Evolutionary conservation across 768 basidiomycete species (phyloP).

Genomic region (Amanita pseudoporphyria): DNA sequence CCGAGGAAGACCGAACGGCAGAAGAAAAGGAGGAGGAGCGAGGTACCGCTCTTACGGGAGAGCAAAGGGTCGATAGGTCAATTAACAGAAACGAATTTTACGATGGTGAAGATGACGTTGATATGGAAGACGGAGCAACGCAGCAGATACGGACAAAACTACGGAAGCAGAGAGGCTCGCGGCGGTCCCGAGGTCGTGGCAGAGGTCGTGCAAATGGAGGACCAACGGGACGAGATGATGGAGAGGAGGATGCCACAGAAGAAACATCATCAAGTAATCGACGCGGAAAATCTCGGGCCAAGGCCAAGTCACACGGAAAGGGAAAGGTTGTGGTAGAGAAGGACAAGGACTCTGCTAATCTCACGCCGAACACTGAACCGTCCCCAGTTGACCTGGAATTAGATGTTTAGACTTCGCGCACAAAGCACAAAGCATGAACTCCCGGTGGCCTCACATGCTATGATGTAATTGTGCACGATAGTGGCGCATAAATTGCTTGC

Average conservation of each 20-base stretch:
- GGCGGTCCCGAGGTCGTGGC: conserved; percentile 20
- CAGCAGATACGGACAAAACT: conserved; percentile 13
- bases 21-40: conserved; percentile 68
- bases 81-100: conserved; percentile 59
- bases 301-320: background rate
- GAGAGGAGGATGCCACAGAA: conserved; percentile 11
- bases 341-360: conserved; percentile 3
- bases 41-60: conserved; percentile 45
- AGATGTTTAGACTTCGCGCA: background rate
- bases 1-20: conserved; percentile 55
- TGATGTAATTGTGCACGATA: background rate
- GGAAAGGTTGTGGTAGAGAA: background rate
- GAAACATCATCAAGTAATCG: background rate
- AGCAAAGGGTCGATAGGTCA: conserved; percentile 42
- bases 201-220: conserved; percentile 12
- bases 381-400: background rate
- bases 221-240: conserved; percentile 10
- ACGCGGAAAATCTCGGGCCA: conserved; percentile 4
- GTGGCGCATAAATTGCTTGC: background rate
- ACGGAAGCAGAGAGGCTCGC: conserved; percentile 14
- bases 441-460: background rate
- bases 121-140: conserved; percentile 29
- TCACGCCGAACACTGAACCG: background rate
- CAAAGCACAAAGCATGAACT: too few species aligned
- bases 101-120: conserved; percentile 64